Base-by-base conservation (phyloP, 805 yeast species). In the Yamadazyma sp. region DNA sequence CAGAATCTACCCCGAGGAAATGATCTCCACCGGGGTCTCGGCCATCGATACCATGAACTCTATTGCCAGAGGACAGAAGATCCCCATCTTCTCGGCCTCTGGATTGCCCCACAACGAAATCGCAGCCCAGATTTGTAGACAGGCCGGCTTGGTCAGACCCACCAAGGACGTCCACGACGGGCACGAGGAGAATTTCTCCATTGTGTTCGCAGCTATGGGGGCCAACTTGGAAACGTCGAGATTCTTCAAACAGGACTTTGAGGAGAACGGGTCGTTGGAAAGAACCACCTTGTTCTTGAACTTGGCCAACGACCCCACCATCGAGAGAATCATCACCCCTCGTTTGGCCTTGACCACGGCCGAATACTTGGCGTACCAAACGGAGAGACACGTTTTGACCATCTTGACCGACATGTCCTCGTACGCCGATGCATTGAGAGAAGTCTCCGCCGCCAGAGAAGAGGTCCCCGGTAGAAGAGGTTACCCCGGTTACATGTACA, bases 401-500 rank as follows among this genome's bases (percentile, higher is more conserved):
- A 91, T 93, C 58, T 78, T 93, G 62, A 95, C 99, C 35, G 99
- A 93, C 73, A 93, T 93, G 99, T 88, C 97, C 18, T 93, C 99
- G n/a, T 93, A 93, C 64, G 99, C 99, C 27, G 99, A 93, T 66
- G 99, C 99, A 27, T 75, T 93, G 61, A 90, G 99, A 82, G 99
- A 93, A 74, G 99, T 93, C 35, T 89, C 97, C 47, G 99, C 99
- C 45, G 99, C 99, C 33, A 89, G 99, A 77, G 99, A 93, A 71
- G 99, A 95, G 73, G 99, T 93, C 32, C 99, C 99, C 62, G 99
- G 99, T 77, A 89, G 99, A 80, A 89, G 99, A 82, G 99, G 99
- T 77, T 93, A 93, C 70, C 99, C 99, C 49, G 99, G 99, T 85
- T 93, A 93, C 69, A 93, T 93, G 99, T 93, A 93, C 73, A 93